Percentiles rank a stretch among this genome's conserved stretches.
Evolutionary conservation across 148 eudicot genomes (phyloP).

Genomic region (Vaccinium macrocarpon): DNA sequence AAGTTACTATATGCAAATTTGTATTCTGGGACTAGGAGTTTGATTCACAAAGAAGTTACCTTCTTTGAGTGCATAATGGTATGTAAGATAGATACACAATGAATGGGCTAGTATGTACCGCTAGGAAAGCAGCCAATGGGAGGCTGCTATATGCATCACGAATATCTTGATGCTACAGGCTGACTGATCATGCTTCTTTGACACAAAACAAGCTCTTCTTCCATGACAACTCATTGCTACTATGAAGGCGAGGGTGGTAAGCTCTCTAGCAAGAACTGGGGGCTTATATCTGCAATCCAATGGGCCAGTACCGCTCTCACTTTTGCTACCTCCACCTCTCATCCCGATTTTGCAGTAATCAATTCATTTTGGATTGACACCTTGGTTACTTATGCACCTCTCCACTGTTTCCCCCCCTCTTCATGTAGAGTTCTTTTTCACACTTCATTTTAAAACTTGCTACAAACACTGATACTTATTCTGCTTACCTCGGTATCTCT

Average conservation of each 20-base stretch:
- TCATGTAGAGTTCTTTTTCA: background rate
- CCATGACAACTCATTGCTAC: background rate
- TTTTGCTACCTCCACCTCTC: background rate
- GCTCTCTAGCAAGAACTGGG: background rate
- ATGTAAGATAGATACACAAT: background rate
- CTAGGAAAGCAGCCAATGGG: background rate
- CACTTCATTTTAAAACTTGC: background rate
- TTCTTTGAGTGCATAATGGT: background rate
- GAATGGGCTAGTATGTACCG: background rate
- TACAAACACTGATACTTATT: background rate
- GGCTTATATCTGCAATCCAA: background rate
- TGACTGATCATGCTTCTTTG: background rate
- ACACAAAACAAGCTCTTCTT: background rate
- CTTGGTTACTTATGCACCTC: background rate
- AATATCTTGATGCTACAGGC: background rate
- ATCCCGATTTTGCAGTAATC: background rate
- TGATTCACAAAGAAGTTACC: background rate
- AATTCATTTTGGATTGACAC: background rate
- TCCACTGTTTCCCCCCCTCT: background rate
- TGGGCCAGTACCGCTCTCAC: background rate
- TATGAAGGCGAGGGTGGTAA: background rate
- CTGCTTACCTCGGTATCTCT: background rate
- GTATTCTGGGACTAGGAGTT: background rate
- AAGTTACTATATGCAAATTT: background rate
- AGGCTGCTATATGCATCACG: background rate